Evolutionary conservation across 345 rosid genomes (phyloP), one percentile per base, ranked within the genome.

Genomic region (Camelina neglecta): DNA sequence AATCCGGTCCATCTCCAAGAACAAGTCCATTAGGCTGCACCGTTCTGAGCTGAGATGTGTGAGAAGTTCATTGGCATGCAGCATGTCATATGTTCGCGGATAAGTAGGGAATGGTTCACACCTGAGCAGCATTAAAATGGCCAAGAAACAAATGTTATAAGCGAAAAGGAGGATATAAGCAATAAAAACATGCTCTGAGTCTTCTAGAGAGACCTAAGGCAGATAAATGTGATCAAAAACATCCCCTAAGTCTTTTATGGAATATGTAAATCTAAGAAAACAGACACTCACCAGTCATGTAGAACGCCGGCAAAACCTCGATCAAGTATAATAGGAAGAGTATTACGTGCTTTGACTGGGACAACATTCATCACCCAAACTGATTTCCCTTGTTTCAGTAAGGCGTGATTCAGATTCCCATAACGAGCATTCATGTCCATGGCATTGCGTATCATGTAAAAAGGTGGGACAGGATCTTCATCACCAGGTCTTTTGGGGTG

Each of bases 401-500:
- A 86, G 33, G 97, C 99, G 39, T 84, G 80, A 83, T 91, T 90
- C 41, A 95, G 77, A 53, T 89, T 92, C 57, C 99, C 99, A 58
- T 85, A 93, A 71, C 80, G 93, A 79, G 98, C 97, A 85, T 87
- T 93, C 99, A 95, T 90, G 86, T 93, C 99, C 97, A 95, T 93
- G 57, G 89, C 97, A 82, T 93, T 95, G 60, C 97, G 97, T 72
- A 95, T 79, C 98, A 95, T 93, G 83, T 93, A 87, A 79, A 84
- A 95, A 55, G 99, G 99, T 20, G 98, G 97, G 63, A 88, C 80
- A 23, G 98, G 99, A 77, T 90, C 99, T 82, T 95, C 98, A 85
- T 95, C 99, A 0, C 98, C 99, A 2, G 97, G 99, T 82, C 99
- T 89, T 81, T 95, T 95, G 24, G 99, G 99, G 81, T 95, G 99